These are phyloP conservation scores for Phytophthora colocasiae DNA, from an alignment of 352 stramenopile species.

Conservation along the genomic window DNA sequence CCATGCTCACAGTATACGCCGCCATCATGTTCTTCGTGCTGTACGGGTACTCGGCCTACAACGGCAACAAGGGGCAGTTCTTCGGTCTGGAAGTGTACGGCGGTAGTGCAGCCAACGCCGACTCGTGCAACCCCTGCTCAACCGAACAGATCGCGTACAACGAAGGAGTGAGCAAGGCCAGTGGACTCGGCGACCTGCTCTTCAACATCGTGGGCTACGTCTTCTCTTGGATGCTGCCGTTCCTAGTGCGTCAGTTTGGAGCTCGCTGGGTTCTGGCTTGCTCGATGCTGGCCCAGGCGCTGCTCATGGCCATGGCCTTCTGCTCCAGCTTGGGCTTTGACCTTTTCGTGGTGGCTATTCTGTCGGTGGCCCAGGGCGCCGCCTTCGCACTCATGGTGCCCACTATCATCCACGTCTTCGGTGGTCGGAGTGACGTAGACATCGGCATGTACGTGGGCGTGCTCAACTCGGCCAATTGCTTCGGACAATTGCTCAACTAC, in stretches of 20 bases:
- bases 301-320: too few species aligned
- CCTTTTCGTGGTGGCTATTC: too few species aligned
- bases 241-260: too few species aligned
- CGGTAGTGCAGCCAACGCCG: slow-evolving; percentile 38
- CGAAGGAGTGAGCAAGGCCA: too few species aligned
- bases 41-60: slow-evolving; percentile 67
- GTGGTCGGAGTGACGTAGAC: slow-evolving; percentile 39
- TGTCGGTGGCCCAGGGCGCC: too few species aligned
- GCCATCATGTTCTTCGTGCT: slow-evolving; percentile 56
- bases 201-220: too few species aligned
- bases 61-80: too few species aligned
- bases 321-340: too few species aligned
- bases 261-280: too few species aligned
- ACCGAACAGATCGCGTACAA: slow-evolving; percentile 48
- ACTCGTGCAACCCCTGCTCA: slow-evolving; percentile 41
- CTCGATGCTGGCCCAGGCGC: too few species aligned
- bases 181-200: too few species aligned
- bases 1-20: slow-evolving; percentile 47
- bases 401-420: slow-evolving; percentile 49
- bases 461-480: slow-evolving; percentile 32
- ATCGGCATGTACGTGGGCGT: slow-evolving; percentile 33
- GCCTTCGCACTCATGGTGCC: slow-evolving; percentile 48
- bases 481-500: slow-evolving; percentile 58
- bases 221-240: too few species aligned
- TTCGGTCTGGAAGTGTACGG: slow-evolving; percentile 37